Evolutionary conservation across 768 basidiomycete genomes (phyloP).

Genomic region (Chalciporus piperatus): DNA sequence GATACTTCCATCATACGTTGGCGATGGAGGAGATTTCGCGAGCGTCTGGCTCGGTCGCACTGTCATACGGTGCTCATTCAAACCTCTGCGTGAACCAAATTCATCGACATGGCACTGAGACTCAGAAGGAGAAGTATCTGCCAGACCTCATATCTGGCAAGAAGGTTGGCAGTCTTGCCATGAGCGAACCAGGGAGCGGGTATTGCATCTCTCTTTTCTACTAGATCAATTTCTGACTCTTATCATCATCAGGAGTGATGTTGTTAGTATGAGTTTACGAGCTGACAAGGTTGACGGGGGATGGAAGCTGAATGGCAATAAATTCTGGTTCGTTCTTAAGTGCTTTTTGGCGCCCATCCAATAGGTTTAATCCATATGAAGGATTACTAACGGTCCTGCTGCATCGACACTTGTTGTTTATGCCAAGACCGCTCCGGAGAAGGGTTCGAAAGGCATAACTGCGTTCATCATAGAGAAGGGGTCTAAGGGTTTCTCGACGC

Average conservation of each 20-base stretch:
- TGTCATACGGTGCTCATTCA: slow-evolving; percentile 91
- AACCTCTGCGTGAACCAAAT: slow-evolving; percentile 89
- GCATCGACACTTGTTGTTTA: slow-evolving; percentile 93
- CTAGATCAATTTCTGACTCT: background rate
- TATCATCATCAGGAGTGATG: slow-evolving; percentile 57
- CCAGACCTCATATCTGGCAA: slow-evolving; percentile 75
- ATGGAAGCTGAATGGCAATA: slow-evolving; percentile 83
- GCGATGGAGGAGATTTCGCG: slow-evolving; percentile 94
- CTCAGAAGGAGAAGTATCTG: slow-evolving; percentile 80
- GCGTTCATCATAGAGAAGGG: slow-evolving; percentile 86
- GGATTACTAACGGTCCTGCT: slow-evolving; percentile 94
- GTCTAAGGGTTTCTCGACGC: slow-evolving; percentile 83
- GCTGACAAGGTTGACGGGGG: slow-evolving; percentile 78
- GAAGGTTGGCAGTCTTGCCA: slow-evolving; percentile 87
- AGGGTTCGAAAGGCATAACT: slow-evolving; percentile 85
- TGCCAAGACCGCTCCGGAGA: slow-evolving; percentile 78
- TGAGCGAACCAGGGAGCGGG: slow-evolving; percentile 91
- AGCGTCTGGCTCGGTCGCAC: slow-evolving; percentile 87
- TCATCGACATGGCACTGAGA: slow-evolving; percentile 76
- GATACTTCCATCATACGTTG: slow-evolving; percentile 84
- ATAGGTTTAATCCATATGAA: slow-evolving; percentile 26
- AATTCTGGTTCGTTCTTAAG: slow-evolving; percentile 70
- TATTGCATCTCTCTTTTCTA: slow-evolving; percentile 4
- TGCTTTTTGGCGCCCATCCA: background rate
- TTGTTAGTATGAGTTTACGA: slow-evolving; percentile 87